These are phyloP conservation scores for Ligustrum vulgare DNA, from an alignment of 257 asterid genomes.

Conservation along the genomic window DNA sequence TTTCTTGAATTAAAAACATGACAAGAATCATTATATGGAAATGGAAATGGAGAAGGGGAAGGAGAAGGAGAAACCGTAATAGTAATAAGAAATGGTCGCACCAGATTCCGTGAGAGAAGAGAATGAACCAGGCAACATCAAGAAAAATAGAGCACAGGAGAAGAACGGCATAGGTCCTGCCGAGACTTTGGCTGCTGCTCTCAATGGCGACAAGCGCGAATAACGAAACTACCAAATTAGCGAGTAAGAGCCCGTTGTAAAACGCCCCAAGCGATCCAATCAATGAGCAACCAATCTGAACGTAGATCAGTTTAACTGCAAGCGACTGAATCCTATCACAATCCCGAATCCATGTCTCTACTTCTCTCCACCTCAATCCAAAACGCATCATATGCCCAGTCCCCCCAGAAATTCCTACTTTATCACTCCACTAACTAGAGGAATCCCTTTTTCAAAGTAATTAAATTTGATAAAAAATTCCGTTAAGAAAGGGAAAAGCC, in stretches of 20 bases:
- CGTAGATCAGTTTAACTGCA: constrained; percentile 77
- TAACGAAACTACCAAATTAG: constrained; percentile 65
- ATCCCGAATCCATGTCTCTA: constrained; percentile 77
- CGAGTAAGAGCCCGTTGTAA: constrained; percentile 71
- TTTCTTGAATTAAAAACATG: not conserved
- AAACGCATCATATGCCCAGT: constrained; percentile 69
- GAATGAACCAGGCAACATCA: constrained; percentile 79
- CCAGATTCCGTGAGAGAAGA: constrained; percentile 73
- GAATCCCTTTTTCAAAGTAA: not conserved
- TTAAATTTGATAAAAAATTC: not conserved
- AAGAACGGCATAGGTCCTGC: constrained; percentile 81
- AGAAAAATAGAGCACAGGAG: constrained; percentile 72
- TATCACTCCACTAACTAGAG: not conserved
- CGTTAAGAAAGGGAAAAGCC: not conserved
- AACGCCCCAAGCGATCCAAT: constrained; percentile 91
- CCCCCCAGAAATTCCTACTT: not conserved
- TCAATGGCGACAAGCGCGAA: constrained; percentile 92
- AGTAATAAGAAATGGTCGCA: constrained; percentile 17
- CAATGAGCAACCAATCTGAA: constrained; percentile 82
- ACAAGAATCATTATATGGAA: not conserved
- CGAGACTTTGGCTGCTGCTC: constrained; percentile 90
- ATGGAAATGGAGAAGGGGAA: not conserved
- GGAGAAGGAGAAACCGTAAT: not conserved
- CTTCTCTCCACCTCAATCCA: constrained; percentile 55
- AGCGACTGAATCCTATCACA: constrained; percentile 79